phyloP scores from a whole-genome alignment of 148 eudicot genomes.

The Chenopodium berlandieri region DNA sequence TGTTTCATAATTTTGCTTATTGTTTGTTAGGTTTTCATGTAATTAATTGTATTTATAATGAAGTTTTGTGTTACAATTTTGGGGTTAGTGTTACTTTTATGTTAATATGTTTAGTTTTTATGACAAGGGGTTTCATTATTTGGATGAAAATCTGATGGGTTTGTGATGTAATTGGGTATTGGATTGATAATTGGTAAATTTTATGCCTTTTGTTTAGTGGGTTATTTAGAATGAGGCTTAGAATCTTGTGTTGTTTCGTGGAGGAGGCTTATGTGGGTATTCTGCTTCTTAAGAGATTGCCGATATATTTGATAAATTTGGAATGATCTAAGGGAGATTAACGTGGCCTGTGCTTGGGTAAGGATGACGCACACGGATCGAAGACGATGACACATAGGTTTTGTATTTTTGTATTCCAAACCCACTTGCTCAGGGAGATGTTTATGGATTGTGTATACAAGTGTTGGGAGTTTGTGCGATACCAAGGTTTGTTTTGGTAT shows the following conservation, averaged over 20 bases:
- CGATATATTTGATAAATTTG: background rate
- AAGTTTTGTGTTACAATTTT: background rate
- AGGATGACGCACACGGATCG: background rate
- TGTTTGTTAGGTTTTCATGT: background rate
- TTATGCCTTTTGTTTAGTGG: background rate
- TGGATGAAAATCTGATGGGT: background rate
- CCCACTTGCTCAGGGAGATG: no score
- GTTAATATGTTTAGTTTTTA: background rate
- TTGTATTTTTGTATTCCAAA: background rate
- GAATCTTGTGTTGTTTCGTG: background rate
- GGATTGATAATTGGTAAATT: background rate
- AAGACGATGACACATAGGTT: background rate
- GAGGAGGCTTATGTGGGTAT: background rate
- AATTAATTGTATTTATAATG: background rate
- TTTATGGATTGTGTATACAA: no score
- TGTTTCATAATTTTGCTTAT: background rate
- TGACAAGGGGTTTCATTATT: constrained; percentile 6
- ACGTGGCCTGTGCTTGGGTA: background rate
- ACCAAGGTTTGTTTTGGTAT: background rate
- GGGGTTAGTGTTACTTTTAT: background rate
- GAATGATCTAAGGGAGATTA: background rate
- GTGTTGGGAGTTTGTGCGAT: no score
- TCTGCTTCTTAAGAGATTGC: no score
- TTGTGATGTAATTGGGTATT: background rate
- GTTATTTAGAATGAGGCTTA: constrained; percentile 6